Percentiles rank a stretch among this genome's conserved stretches.
These are phyloP conservation scores for Berkeleyomyces basicola DNA, from an alignment of 2,329 filamentous ascomycete genomes.

Conservation along the genomic window DNA sequence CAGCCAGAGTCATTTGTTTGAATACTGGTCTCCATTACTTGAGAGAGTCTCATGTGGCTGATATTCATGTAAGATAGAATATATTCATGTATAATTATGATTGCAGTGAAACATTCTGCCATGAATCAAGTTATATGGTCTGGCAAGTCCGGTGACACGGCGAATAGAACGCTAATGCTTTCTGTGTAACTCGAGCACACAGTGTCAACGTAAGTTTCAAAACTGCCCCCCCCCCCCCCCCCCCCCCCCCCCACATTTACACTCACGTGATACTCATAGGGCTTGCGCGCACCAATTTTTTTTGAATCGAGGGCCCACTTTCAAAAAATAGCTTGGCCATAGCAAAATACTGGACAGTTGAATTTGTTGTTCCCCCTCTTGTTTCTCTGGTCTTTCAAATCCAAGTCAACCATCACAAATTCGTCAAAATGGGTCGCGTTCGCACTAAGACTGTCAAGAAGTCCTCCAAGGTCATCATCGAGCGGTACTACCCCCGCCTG, in stretches of 20 bases:
- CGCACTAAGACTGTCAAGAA: constrained; percentile 56
- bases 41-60: neutral
- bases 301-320: neutral
- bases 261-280: constrained; percentile 6
- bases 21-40: neutral
- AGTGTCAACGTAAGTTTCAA: neutral
- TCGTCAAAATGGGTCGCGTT: constrained; percentile 52
- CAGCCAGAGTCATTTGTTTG: neutral
- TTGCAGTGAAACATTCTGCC: neutral
- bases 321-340: constrained; percentile 2
- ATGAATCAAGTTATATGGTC: neutral
- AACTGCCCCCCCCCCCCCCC: neutral
- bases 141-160: no score
- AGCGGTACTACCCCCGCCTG: constrained; percentile 93
- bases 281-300: constrained; percentile 7
- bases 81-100: constrained; percentile 12
- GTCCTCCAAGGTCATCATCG: constrained; percentile 98
- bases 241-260: neutral
- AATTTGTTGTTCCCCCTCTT: neutral
- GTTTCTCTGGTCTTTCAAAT: constrained; percentile 14
- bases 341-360: constrained; percentile 2
- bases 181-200: neutral
- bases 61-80: constrained; percentile 12
- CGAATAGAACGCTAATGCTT: neutral
- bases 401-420: constrained; percentile 27